Evolutionary conservation across 345 rosid species (phyloP).

Genomic region (Odontarrhena argentea): DNA sequence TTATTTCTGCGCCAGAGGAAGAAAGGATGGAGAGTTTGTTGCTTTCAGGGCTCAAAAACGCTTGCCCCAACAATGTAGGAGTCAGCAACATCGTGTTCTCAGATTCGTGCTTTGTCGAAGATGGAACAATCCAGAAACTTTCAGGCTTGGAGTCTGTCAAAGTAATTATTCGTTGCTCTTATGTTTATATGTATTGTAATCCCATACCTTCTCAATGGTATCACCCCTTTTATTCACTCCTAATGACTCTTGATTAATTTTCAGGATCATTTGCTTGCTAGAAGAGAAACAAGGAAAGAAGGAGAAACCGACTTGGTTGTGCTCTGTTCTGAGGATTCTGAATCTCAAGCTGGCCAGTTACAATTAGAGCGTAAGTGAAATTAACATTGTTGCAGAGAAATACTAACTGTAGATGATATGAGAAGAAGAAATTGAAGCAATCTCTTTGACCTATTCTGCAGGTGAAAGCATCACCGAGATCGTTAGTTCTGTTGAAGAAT

Average conservation of each 20-base stretch:
- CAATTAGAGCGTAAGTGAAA: slow-evolving; percentile 62
- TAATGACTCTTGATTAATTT: slow-evolving; percentile 23
- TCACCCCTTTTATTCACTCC: slow-evolving; percentile 15
- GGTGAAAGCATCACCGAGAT: slow-evolving; percentile 71
- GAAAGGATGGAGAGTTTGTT: slow-evolving; percentile 73
- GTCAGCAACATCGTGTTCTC: slow-evolving; percentile 63
- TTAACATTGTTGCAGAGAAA: slow-evolving; percentile 18
- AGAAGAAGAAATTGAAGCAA: slow-evolving; percentile 7
- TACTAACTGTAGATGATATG: slow-evolving; percentile 9
- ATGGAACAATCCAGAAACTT: slow-evolving; percentile 63
- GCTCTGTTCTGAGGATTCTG: slow-evolving; percentile 59
- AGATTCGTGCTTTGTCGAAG: slow-evolving; percentile 69
- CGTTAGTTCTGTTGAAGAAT: slow-evolving; percentile 62
- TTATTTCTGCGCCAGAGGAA: slow-evolving; percentile 67
- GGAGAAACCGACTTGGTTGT: slow-evolving; percentile 77
- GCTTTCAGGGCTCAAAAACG: slow-evolving; percentile 66
- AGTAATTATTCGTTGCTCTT: slow-evolving; percentile 45
- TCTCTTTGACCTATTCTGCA: slow-evolving; percentile 39
- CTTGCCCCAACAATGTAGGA: slow-evolving; percentile 58
- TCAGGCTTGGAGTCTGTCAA: slow-evolving; percentile 59
- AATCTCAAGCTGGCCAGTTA: slow-evolving; percentile 46
- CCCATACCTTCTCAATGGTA: background rate
- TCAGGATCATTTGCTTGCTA: slow-evolving; percentile 73
- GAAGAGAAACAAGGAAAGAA: slow-evolving; percentile 57
- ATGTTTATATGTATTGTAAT: background rate